Conservation (phyloP, 192 early-diverging fungal genomes). For the Mortierella alpina region DNA sequence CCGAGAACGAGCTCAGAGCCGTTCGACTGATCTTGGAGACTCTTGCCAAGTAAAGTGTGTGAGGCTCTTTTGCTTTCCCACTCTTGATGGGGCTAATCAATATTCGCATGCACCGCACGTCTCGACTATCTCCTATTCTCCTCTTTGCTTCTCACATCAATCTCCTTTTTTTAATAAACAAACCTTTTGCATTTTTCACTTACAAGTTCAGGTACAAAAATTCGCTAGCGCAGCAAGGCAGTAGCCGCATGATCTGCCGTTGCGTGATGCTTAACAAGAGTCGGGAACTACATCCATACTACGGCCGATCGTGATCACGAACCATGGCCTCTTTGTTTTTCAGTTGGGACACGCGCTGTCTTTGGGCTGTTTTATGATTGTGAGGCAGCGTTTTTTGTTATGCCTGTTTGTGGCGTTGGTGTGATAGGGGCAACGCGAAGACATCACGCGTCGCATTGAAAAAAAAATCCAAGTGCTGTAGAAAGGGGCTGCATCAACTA, state of each 20-base stretch:
- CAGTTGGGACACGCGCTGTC: no score
- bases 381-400: not conserved
- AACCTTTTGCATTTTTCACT: no score
- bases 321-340: constrained; percentile 3
- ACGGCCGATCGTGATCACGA: constrained; percentile 9
- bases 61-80: not conserved
- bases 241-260: no score
- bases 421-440: constrained; percentile 2
- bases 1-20: constrained; percentile 37
- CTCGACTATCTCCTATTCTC: no score
- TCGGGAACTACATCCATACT: no score
- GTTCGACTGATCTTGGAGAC: constrained; percentile 38
- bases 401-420: not conserved
- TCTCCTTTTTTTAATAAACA: not conserved
- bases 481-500: not conserved
- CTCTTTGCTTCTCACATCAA: not conserved
- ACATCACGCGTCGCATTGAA: constrained; percentile 11
- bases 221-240: no score
- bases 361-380: not conserved
- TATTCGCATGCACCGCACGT: no score
- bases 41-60: constrained; percentile 36
- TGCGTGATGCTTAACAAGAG: no score
- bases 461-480: not conserved
- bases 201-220: no score
- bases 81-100: not conserved